Percentiles rank a stretch among this genome's conserved stretches.
phyloP scores from a whole-genome alignment of 2,329 filamentous ascomycete genomes.

The Trichoderma aggressivum region DNA sequence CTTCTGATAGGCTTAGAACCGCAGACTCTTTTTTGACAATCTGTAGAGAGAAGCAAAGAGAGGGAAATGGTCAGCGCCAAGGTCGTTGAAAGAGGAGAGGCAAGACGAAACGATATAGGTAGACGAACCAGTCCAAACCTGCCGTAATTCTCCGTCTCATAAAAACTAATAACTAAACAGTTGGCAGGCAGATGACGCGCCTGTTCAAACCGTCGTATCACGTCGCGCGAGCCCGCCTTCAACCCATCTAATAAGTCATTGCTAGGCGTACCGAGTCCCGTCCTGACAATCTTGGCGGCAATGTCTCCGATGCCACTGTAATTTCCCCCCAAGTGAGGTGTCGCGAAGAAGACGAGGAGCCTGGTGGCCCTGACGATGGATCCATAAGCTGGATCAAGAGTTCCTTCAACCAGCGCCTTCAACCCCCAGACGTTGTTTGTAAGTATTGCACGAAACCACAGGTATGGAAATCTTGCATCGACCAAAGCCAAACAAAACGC shows the following conservation, averaged over 20 bases:
- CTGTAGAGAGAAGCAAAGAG: not conserved
- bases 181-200: not conserved
- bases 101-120: not conserved
- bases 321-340: conserved; percentile 10
- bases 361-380: not conserved
- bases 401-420: conserved; percentile 18
- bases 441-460: not conserved
- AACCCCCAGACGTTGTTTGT: not conserved
- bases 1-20: not conserved
- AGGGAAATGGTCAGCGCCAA: not conserved
- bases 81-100: not conserved
- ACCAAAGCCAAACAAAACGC: not conserved
- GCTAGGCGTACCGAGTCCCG: not conserved
- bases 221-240: conserved; percentile 5
- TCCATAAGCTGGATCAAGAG: not conserved
- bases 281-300: conserved; percentile 1
- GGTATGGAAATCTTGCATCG: not conserved
- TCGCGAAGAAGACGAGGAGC: conserved; percentile 17
- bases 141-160: conserved; percentile 10
- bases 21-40: conserved; percentile 12
- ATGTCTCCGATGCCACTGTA: not conserved
- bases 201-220: conserved; percentile 6
- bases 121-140: not conserved
- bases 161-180: conserved; percentile 11
- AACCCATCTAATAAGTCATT: conserved; percentile 9